A percentile compares a stretch with the other conserved stretches of the same genome.
These are phyloP conservation scores for Salvia hispanica DNA, from an alignment of 257 asterid species.

Conservation along the genomic window DNA sequence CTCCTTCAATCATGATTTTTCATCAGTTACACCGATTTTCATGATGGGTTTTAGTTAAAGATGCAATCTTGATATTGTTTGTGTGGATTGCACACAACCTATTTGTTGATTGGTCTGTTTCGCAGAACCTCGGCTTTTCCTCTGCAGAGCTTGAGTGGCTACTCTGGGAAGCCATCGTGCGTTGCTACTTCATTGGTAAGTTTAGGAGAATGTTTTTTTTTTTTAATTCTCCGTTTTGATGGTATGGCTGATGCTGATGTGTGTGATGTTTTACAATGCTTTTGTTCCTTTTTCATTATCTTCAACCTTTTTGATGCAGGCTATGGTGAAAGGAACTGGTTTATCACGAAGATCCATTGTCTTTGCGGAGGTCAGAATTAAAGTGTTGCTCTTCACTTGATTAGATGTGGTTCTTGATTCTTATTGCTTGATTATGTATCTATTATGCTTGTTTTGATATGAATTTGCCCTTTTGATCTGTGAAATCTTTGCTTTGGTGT, in stretches of 20 bases:
- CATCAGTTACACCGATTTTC: not conserved
- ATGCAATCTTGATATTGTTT: not conserved
- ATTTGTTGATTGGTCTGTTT: slow-evolving; percentile 19
- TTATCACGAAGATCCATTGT: slow-evolving; percentile 30
- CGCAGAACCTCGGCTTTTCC: slow-evolving; percentile 70
- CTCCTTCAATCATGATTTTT: not conserved
- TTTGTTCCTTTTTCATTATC: not conserved
- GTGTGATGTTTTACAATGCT: slow-evolving; percentile 9
- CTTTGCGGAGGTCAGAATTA: slow-evolving; percentile 41
- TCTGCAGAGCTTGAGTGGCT: slow-evolving; percentile 46
- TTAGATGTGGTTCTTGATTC: not conserved
- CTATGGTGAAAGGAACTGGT: slow-evolving; percentile 35
- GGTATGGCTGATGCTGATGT: slow-evolving; percentile 21
- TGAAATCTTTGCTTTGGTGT: slow-evolving; percentile 18
- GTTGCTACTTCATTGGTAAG: slow-evolving; percentile 52
- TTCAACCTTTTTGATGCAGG: slow-evolving; percentile 36
- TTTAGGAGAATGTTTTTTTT: not conserved
- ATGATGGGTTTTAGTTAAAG: slow-evolving; percentile 1
- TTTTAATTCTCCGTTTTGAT: not conserved
- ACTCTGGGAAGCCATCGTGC: slow-evolving; percentile 41
- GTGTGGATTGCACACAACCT: slow-evolving; percentile 24
- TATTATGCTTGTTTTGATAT: slow-evolving; percentile 10
- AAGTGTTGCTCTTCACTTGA: not conserved
- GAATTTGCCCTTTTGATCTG: not conserved
- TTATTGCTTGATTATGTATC: not conserved